Conservation (phyloP, 1,284 basidiomycete genomes). For the Butyriboletus appendiculatus region DNA sequence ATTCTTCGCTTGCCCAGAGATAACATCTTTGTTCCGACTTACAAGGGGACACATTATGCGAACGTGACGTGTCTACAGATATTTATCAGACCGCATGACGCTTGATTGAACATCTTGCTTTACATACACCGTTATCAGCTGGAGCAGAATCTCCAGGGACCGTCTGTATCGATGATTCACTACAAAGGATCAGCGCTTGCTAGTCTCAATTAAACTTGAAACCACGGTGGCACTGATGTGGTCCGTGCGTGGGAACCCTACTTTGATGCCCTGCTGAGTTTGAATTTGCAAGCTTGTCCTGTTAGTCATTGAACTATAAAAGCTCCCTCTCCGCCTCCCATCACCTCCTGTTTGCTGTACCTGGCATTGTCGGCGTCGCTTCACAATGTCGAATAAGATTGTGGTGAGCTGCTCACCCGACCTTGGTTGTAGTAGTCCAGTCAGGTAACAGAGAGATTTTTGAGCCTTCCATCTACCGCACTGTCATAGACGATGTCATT, state of each 20-base stretch:
- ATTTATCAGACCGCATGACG: not conserved
- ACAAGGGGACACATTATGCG: not conserved
- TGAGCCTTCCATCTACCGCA: slow-evolving; percentile 91
- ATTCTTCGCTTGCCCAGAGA: not conserved
- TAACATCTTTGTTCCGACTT: not conserved
- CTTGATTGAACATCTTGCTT: not conserved
- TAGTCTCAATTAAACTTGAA: too few species aligned
- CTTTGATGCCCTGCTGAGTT: slow-evolving; percentile 40
- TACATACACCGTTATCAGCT: slow-evolving; percentile 10
- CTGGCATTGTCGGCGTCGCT: slow-evolving; percentile 35
- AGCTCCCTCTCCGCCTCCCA: slow-evolving; percentile 39
- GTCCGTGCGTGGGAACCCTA: slow-evolving; percentile 51
- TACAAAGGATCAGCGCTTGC: too few species aligned
- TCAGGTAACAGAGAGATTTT: slow-evolving; percentile 56
- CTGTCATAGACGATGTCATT: slow-evolving; percentile 97
- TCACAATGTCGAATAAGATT: slow-evolving; percentile 83
- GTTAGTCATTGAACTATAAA: slow-evolving; percentile 51
- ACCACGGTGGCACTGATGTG: slow-evolving; percentile 4
- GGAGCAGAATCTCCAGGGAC: not conserved
- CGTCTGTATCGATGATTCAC: not conserved
- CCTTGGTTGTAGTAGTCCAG: slow-evolving; percentile 55
- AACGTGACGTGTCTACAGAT: not conserved
- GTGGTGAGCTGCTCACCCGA: slow-evolving; percentile 81
- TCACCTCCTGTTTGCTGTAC: slow-evolving; percentile 38
- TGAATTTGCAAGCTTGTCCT: slow-evolving; percentile 40